These are phyloP conservation scores for Pharus latifolius DNA, from an alignment of 176 grass and related monocot species.

Conservation along the genomic window DNA sequence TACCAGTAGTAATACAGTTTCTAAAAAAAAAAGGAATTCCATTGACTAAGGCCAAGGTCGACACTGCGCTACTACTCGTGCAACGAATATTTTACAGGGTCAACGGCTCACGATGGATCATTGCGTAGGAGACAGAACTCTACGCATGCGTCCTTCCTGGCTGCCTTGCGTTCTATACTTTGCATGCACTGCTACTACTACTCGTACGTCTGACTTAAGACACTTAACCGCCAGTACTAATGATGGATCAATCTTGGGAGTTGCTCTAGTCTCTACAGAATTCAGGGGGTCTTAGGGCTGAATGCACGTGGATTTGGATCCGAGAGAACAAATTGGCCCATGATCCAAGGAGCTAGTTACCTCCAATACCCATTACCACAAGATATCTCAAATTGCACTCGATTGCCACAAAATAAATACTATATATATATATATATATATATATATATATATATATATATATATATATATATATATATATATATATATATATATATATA, in stretches of 20 bases:
- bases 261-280: background rate
- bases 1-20: too few species aligned
- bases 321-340: constrained; percentile 26
- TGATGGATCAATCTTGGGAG: constrained; percentile 39
- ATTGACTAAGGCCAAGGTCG: constrained; percentile 21
- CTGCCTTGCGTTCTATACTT: constrained; percentile 16
- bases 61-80: constrained; percentile 6
- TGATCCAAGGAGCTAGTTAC: constrained; percentile 35
- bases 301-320: constrained; percentile 36
- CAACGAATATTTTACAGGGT: constrained; percentile 24
- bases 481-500: too few species aligned
- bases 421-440: too few species aligned
- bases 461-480: too few species aligned
- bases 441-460: too few species aligned
- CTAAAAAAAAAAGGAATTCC: background rate
- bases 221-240: too few species aligned
- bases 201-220: background rate
- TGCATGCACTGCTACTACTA: constrained; percentile 3
- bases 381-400: constrained; percentile 26
- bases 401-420: constrained; percentile 30
- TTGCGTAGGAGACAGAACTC: constrained; percentile 17
- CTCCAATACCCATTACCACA: background rate
- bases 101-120: constrained; percentile 17
- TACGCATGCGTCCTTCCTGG: background rate
- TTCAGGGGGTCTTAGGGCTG: constrained; percentile 20